phyloP scores from a whole-genome alignment of 345 rosid species.

The Pugionium cornutum region DNA sequence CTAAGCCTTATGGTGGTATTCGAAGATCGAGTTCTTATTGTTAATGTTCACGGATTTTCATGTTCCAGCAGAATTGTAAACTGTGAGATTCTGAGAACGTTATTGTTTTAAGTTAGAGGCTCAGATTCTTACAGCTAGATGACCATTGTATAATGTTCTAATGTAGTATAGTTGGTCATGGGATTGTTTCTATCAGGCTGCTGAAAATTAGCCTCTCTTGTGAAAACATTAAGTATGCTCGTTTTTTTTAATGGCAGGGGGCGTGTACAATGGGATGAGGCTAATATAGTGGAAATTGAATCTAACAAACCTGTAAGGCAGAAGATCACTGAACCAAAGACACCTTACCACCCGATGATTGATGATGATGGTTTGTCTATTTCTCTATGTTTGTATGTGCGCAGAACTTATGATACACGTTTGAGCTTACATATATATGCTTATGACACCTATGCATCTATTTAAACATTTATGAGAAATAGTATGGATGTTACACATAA shows the following conservation, averaged over 20 bases:
- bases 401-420: background rate
- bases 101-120: background rate
- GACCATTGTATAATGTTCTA: background rate
- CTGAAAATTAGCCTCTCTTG: constrained; percentile 12
- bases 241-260: constrained; percentile 49
- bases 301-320: constrained; percentile 93
- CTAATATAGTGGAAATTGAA: constrained; percentile 84
- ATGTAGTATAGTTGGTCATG: constrained; percentile 8
- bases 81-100: background rate
- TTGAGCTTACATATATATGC: background rate
- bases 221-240: background rate
- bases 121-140: background rate
- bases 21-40: constrained; percentile 7
- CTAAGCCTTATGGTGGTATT: constrained; percentile 1
- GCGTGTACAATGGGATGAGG: constrained; percentile 90
- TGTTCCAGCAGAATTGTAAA: constrained; percentile 1
- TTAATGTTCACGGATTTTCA: constrained; percentile 17
- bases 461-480: background rate
- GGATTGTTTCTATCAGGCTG: constrained; percentile 6
- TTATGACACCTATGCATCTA: background rate
- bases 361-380: constrained; percentile 76
- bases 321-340: constrained; percentile 99
- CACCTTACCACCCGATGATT: constrained; percentile 91
- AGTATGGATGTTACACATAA: background rate
- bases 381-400: constrained; percentile 6